Percentiles rank a stretch among this genome's conserved stretches.
These are phyloP conservation scores for Veloboletus limbatus DNA, from an alignment of 1,284 basidiomycete species.

Conservation along the genomic window DNA sequence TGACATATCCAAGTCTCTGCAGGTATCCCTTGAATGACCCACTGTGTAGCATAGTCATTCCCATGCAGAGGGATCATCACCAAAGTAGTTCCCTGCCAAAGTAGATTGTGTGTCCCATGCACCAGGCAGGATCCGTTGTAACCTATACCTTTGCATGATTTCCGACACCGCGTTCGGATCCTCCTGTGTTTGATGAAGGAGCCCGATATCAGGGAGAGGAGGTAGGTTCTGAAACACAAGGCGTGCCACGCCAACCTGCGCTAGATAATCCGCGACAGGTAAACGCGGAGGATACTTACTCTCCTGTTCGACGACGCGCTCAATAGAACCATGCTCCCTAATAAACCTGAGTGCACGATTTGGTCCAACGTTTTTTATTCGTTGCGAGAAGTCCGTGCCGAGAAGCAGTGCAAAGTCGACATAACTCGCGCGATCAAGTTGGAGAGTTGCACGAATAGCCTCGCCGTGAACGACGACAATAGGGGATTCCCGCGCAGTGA, in stretches of 20 bases:
- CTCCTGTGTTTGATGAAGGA: constrained; percentile 36
- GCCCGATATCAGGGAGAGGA: constrained; percentile 45
- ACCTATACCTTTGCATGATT: constrained; percentile 47
- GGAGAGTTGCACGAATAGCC: constrained; percentile 57
- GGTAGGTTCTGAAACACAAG: constrained; percentile 62
- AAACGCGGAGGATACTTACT: constrained; percentile 49
- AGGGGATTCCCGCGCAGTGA: constrained; percentile 57
- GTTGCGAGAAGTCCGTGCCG: constrained; percentile 85
- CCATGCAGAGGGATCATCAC: constrained; percentile 49
- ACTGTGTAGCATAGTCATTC: constrained; percentile 1
- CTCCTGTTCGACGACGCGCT: constrained; percentile 61
- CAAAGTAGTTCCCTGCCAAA: constrained; percentile 62
- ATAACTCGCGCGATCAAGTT: constrained; percentile 55
- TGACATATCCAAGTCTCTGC: background rate
- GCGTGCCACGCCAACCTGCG: constrained; percentile 57
- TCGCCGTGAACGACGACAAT: constrained; percentile 63
- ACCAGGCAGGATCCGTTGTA: constrained; percentile 42
- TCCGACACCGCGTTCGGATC: constrained; percentile 43
- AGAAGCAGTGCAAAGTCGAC: constrained; percentile 83
- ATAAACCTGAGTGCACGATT: constrained; percentile 71
- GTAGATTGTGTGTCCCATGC: constrained; percentile 46
- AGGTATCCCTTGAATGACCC: background rate
- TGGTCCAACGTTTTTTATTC: constrained; percentile 80
- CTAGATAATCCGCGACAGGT: constrained; percentile 50
- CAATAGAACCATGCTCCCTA: constrained; percentile 67